Base-by-base conservation (phyloP, 805 yeast species). In the Huiozyma naganishii region DNA sequence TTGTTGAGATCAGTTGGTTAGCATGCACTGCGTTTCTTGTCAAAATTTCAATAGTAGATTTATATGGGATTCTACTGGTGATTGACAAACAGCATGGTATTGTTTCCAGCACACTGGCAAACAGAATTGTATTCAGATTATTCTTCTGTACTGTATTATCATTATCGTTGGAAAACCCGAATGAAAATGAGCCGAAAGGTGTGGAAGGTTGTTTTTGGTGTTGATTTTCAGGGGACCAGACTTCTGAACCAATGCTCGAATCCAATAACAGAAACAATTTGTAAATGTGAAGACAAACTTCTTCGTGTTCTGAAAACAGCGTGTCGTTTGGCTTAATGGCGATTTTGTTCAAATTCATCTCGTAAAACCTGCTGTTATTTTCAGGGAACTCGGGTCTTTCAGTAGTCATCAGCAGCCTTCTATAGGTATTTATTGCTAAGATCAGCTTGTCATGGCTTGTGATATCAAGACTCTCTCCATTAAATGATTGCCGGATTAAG, bases 361-460 rank as follows among this genome's bases (percentile, higher is more conserved):
- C 61, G 43, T 63, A 62, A 23, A 47, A 52, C 44, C 66, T 50
- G 37, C 53, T 52, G 23, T 64, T 65, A 37, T 55, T 57, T 43
- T 66, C 70, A n/a, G 95, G 97, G 60, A 87, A 90, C 1, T 71
- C 70, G 0, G 97, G 96, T 44, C 76, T 67, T 37, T 73, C 77
- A 9, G 72, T 72, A 47, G 85, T 95, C 44, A 75, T 72, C 32
- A 89, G 64, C 39, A 87, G 75, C n/a, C 78, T 72, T 40, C 80
- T 70, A 55, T 85, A 90, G 2, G 95, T 71, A 45, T 76, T 76
- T 11, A 86, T 72, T 1, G 83, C 80, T 5, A 92, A 61, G 0
- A 81, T 72, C 45, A 86, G 62, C 46, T 79, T 77, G 55, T 89
- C 97, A 23, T 85, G 81, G 1, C 74, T 69, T 1, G 81, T 54